Evolutionary conservation across 1,284 basidiomycete species (phyloP).

Genomic region (Cutaneotrichosporon spelunceum): DNA sequence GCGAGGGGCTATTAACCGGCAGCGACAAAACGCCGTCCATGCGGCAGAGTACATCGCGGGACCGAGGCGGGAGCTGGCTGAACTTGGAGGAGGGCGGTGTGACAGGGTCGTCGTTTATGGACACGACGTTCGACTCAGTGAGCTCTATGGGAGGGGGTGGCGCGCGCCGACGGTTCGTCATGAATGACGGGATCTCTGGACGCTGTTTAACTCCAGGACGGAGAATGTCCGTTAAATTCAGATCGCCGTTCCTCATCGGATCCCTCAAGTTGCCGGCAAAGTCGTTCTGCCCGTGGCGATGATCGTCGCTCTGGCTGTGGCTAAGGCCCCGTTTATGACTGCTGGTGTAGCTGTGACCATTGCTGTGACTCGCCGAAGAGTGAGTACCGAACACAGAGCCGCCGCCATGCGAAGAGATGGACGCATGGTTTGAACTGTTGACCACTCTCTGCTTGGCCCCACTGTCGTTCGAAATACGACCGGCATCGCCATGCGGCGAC

Average conservation of each 20-base stretch:
- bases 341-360: neutral
- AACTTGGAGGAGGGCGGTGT: neutral
- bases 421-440: neutral
- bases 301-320: slow-evolving; percentile 12
- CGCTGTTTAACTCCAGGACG: slow-evolving; percentile 6
- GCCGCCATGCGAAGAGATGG: slow-evolving; percentile 12
- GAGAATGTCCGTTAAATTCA: neutral
- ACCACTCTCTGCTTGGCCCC: neutral
- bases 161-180: slow-evolving; percentile 22
- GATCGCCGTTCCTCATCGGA: neutral
- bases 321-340: slow-evolving; percentile 5
- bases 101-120: slow-evolving; percentile 20
- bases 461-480: neutral
- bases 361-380: neutral
- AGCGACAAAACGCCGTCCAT: slow-evolving; percentile 58
- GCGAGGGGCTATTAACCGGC: slow-evolving; percentile 55
- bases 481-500: neutral
- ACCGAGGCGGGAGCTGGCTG: neutral
- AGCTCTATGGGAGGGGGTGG: slow-evolving; percentile 23
- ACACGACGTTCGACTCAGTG: slow-evolving; percentile 20
- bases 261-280: neutral
- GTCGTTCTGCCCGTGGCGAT: slow-evolving; percentile 4
- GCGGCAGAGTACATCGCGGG: slow-evolving; percentile 31
- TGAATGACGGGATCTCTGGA: slow-evolving; percentile 18
- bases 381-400: neutral